Conservation (phyloP, 2,329 filamentous ascomycete species). For the Fusarium sp. region DNA sequence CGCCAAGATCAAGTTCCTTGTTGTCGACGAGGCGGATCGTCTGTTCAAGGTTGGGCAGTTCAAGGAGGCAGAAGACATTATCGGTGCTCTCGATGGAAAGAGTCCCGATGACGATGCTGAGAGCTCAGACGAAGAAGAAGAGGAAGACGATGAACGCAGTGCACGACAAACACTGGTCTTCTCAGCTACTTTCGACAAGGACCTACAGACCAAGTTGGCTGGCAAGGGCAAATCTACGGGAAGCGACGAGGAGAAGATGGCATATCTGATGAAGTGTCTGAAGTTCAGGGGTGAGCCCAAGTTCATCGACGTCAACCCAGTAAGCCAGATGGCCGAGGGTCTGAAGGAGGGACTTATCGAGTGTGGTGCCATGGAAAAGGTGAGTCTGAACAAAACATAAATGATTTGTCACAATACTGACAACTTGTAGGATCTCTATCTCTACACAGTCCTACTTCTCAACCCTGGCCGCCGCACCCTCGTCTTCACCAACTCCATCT, state of each 20-base stretch:
- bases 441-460: conserved; percentile 87
- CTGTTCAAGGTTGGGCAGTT: conserved; percentile 93
- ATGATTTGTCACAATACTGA: conserved; percentile 9
- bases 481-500: conserved; percentile 96
- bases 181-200: conserved; percentile 94
- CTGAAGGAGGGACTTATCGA: conserved; percentile 92
- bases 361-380: conserved; percentile 93
- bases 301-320: conserved; percentile 91
- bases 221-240: conserved; percentile 72
- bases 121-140: conserved; percentile 62
- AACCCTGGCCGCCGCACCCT: conserved; percentile 84
- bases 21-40: conserved; percentile 94
- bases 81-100: conserved; percentile 79
- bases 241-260: conserved; percentile 84
- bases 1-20: conserved; percentile 80
- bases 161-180: conserved; percentile 90
- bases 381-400: conserved; percentile 49
- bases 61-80: conserved; percentile 90
- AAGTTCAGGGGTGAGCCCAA: conserved; percentile 88
- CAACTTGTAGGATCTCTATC: conserved; percentile 77
- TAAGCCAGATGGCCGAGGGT: conserved; percentile 86
- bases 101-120: conserved; percentile 70
- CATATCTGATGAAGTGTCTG: conserved; percentile 89
- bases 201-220: conserved; percentile 88
- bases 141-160: conserved; percentile 53